These are phyloP conservation scores for Fusarium zealandicum DNA, from an alignment of 2,329 filamentous ascomycete genomes.

Conservation along the genomic window DNA sequence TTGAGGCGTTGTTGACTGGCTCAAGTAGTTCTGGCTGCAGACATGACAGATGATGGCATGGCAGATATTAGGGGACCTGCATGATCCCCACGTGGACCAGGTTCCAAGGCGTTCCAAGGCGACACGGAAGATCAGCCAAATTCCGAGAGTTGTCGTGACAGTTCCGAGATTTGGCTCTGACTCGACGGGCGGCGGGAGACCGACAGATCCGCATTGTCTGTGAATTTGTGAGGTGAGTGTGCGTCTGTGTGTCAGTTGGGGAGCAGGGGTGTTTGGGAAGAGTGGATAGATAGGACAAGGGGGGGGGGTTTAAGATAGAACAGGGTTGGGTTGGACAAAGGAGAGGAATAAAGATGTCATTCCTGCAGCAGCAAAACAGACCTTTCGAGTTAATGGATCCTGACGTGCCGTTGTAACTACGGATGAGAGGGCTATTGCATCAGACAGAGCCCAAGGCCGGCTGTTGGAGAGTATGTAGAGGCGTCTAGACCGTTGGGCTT, in stretches of 20 bases:
- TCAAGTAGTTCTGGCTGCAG: neutral
- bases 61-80: slow-evolving; percentile 35
- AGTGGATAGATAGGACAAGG: neutral
- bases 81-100: slow-evolving; percentile 36
- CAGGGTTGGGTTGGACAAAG: too few species aligned
- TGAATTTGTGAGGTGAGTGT: slow-evolving; percentile 7
- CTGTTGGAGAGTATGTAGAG: too few species aligned
- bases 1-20: neutral
- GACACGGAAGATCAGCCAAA: slow-evolving; percentile 20
- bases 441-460: too few species aligned
- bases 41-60: slow-evolving; percentile 15
- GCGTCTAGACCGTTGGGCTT: too few species aligned
- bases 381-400: too few species aligned
- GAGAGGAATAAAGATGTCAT: too few species aligned
- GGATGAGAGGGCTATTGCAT: too few species aligned
- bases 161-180: neutral
- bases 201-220: slow-evolving; percentile 1
- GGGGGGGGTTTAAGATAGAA: slow-evolving; percentile 16
- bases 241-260: slow-evolving; percentile 20
- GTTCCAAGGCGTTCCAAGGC: neutral
- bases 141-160: slow-evolving; percentile 19
- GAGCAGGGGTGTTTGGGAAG: slow-evolving; percentile 13
- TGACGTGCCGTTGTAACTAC: too few species aligned
- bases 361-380: too few species aligned
- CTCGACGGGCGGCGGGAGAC: slow-evolving; percentile 2